These are phyloP conservation scores for Aspergillus campestris DNA, from an alignment of 495 filamentous ascomycete genomes.

Conservation along the genomic window DNA sequence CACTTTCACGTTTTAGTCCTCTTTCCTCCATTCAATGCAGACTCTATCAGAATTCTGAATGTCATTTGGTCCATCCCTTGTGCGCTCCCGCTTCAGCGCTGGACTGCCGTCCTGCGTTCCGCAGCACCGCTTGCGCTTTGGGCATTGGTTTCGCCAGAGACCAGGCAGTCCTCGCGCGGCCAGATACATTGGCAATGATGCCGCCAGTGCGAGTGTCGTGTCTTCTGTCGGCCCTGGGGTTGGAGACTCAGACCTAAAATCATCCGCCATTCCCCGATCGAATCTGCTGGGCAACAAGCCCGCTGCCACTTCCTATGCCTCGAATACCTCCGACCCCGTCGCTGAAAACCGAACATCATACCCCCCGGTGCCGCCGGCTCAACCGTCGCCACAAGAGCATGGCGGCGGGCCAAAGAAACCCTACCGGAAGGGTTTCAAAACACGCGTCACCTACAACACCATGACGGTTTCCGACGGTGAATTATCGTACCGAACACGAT, in stretches of 20 bases:
- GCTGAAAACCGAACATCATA: background rate
- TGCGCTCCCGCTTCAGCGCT: conserved; percentile 23
- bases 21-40: conserved; percentile 14
- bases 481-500: too few relatives aligned
- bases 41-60: conserved; percentile 26
- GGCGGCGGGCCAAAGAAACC: too few relatives aligned
- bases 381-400: too few relatives aligned
- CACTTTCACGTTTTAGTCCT: background rate
- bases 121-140: conserved; percentile 14
- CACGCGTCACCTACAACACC: too few relatives aligned
- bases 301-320: too few relatives aligned
- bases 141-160: conserved; percentile 16
- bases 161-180: background rate
- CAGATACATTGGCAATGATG: conserved; percentile 12
- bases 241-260: background rate
- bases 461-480: too few relatives aligned
- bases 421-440: too few relatives aligned
- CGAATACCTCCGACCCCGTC: too few relatives aligned
- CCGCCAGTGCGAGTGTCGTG: conserved; percentile 7
- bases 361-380: too few relatives aligned
- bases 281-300: too few relatives aligned
- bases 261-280: background rate
- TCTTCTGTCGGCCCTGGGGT: background rate
- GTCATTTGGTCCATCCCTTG: conserved; percentile 27
- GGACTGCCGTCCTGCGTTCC: conserved; percentile 19